Base-by-base conservation (phyloP, 768 basidiomycete genomes). In the Tremella mesenterica region DNA sequence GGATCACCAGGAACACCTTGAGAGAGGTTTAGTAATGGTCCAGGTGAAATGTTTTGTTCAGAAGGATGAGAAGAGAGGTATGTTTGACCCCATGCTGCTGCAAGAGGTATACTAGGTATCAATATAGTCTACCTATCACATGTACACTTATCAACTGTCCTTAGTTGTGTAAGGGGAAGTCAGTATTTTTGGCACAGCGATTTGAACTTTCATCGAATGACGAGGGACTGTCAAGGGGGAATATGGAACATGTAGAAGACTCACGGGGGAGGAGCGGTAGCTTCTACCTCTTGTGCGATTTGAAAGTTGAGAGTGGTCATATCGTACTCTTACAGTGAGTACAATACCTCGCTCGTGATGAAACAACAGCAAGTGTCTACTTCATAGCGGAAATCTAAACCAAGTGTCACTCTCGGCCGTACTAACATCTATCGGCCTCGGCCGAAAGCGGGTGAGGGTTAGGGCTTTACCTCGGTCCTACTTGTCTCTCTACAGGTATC, bases 1-100 rank as follows among this genome's bases (percentile, higher is more conserved):
- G 83, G 80, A 0, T 74, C 76, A 4, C 83, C 82, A 0, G 88
- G 88, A 0, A 82, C 81, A 34, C 88, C 76, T 71, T 88, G 85
- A 1, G 83, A 83, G 76, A 87, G 81, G 61, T 81, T 79, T n/a
- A 88, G 76, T 1, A 87, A 73, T 9, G 44, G 44, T 4, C 44
- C 44, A 26, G 20, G 20, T 4, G 21, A 23, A 16, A 16, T 16
- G 0, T 81, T 81, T 4, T 44, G 47, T 21, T 31, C 34, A 3
- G 57, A 38, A 9, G 48, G 39, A n/a, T 47, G 20, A 13, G 61
- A 44, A 0, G 54, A 36, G 8, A 36, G 21, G 57, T 72, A 74
- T 4, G 38, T 29, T 0, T 39, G 31, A 1, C 52, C 60, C 73
- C 73, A 74, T 23, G 56, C 65, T 57, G 63, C 65, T 16, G 71